Evolutionary conservation across 208 protist species (phyloP).

Genomic region (Herpetomonas samuelpessoai): DNA sequence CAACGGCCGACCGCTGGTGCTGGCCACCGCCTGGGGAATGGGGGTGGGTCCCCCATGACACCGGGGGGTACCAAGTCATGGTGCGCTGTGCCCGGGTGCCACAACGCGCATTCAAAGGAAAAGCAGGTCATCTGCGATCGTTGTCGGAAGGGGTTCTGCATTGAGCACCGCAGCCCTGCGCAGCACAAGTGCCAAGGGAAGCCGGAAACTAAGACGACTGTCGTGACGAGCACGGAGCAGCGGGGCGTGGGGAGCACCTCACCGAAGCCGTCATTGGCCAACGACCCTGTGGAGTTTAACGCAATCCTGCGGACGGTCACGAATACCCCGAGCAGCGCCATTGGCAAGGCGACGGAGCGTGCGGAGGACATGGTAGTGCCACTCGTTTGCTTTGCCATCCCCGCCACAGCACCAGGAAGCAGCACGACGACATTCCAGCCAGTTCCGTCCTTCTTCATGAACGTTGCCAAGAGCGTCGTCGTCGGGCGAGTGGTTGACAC

Average conservation of each 20-base stretch:
- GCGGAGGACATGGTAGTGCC: constrained; percentile 50
- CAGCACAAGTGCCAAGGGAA: constrained; percentile 43
- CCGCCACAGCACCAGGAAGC: constrained; percentile 4
- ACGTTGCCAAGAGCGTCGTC: constrained; percentile 43
- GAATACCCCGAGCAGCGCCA: constrained; percentile 56
- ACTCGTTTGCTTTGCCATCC: constrained; percentile 45
- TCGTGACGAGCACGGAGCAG: constrained; percentile 3
- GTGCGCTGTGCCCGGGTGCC: constrained; percentile 52
- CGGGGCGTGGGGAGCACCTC: not conserved
- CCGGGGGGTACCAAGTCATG: constrained; percentile 17
- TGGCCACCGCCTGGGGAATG: constrained; percentile 2
- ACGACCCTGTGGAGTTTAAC: constrained; percentile 7
- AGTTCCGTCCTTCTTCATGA: constrained; percentile 74
- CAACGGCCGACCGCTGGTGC: not conserved
- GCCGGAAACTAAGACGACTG: constrained; percentile 5
- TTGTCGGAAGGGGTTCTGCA: constrained; percentile 67
- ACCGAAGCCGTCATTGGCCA: constrained; percentile 8
- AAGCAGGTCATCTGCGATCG: constrained; percentile 53
- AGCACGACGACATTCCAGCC: constrained; percentile 10
- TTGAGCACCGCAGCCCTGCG: constrained; percentile 62
- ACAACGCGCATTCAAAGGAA: constrained; percentile 16
- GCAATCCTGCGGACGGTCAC: constrained; percentile 28
- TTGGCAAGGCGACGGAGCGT: constrained; percentile 60
- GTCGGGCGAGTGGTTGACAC: constrained; percentile 67
- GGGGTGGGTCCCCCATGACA: constrained; percentile 16